Evolutionary conservation across 345 rosid species (phyloP), one percentile per base, ranked within the genome.

Genomic region (Heritiera fomes): DNA sequence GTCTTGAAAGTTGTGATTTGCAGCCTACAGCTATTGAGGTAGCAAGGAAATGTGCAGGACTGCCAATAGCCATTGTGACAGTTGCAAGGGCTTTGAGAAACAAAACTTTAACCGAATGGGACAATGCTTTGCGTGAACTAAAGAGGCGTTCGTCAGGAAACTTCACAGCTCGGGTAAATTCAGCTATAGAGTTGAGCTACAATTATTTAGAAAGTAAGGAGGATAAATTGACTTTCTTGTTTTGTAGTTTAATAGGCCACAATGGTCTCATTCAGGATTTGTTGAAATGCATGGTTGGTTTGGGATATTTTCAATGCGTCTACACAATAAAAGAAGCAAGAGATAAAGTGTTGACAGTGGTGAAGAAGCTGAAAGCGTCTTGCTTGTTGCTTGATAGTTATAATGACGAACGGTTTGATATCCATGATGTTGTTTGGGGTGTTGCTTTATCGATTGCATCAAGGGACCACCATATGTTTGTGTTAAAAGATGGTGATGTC

Each of bases 31-130:
- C 71, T 1, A 17, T 1, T 0, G 68, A 86, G 13, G 61, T 84
- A 3, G 78, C 73, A 15, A 67, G 50, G 38, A 69, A 50, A 14
- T 87, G 87, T 1, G 79, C 30, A 3, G 81, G 82, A 12, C 45
- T 84, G 38, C 87, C 86, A 0, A 4, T 82, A 32, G 50, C 61
- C 15, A 77, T 84, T 4, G 32, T 34, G 0, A 49, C 69, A 0
- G 32, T 75, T 41, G 73, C 63, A 43, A 49, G 17, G 12, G 78
- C 65, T 1, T 7, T 71, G 59, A 73, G 38, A 28, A 55, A 73
- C 3, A 79, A 73, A 30, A 10, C 20, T 18, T 52, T 40, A 3
- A 2, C 4, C 0, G 72, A 10, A 3, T 79, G 78, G 82, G 38
- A 15, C 11, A 1, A 15, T 38, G 69, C 69, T 64, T 34, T 15